Conservation (phyloP, 257 asterid species). For the Primulina eburnea region DNA sequence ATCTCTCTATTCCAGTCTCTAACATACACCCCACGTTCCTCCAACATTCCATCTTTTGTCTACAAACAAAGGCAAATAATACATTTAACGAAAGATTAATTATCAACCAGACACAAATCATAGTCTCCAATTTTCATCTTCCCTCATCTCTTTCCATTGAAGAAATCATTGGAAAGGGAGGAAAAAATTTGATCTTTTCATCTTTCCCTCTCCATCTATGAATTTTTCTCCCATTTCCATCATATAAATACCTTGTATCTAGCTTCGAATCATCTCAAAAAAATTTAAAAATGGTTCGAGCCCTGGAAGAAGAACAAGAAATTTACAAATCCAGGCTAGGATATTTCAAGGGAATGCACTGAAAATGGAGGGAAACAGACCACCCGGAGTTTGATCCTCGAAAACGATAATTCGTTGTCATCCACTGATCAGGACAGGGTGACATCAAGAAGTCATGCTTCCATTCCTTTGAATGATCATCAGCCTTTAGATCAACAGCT, state of each 20-base stretch:
- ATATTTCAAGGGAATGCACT: conserved; percentile 28
- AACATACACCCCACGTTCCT: conserved; percentile 47
- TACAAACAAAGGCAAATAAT: conserved; percentile 9
- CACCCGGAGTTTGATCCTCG: conserved; percentile 29
- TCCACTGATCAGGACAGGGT: conserved; percentile 25
- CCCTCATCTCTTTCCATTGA: conserved; percentile 13
- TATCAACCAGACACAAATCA: neutral
- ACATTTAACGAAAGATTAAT: neutral
- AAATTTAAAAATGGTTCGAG: conserved; percentile 40
- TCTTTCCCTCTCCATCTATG: conserved; percentile 5
- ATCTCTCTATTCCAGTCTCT: conserved; percentile 21
- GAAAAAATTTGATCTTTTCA: conserved; percentile 1
- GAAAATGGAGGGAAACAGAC: conserved; percentile 30
- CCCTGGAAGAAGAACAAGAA: conserved; percentile 56
- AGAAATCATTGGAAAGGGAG: conserved; percentile 13
- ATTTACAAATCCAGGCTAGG: conserved; percentile 27
- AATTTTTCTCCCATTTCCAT: conserved; percentile 12
- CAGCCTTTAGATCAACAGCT: neutral
- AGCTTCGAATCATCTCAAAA: neutral
- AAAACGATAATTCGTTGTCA: conserved; percentile 18
- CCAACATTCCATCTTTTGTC: conserved; percentile 23
- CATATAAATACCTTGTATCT: neutral
- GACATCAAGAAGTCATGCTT: conserved; percentile 37
- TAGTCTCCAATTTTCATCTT: conserved; percentile 8
- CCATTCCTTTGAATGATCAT: conserved; percentile 23